These are phyloP conservation scores for Penicillium capsulatum DNA, from an alignment of 2,329 filamentous ascomycete species.

Conservation along the genomic window DNA sequence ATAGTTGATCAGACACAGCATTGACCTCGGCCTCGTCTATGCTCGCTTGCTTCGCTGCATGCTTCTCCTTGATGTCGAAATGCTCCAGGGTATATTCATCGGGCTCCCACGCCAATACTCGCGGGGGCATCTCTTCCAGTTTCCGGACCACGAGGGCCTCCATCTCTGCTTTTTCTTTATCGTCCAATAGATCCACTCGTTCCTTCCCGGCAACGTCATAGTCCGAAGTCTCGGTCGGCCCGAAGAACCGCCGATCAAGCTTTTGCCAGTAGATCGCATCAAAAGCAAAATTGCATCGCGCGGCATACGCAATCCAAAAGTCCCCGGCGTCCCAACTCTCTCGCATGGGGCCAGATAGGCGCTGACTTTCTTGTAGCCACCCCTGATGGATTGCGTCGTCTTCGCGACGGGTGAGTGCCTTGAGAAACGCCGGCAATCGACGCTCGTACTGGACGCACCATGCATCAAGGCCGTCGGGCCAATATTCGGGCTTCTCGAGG, in stretches of 20 bases:
- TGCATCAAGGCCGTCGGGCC: no score
- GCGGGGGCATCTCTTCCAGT: conserved; percentile 17
- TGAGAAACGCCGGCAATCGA: no score
- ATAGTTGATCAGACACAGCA: no score
- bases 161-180: conserved; percentile 6
- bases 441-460: no score
- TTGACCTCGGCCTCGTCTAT: no score
- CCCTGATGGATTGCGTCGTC: no score
- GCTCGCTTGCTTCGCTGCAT: no score
- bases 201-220: conserved; percentile 4
- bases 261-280: conserved; percentile 11
- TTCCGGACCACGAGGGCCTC: conserved; percentile 11
- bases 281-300: conserved; percentile 11
- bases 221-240: not conserved
- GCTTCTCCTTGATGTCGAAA: no score
- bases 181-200: conserved; percentile 7
- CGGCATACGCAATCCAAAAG: conserved; percentile 12
- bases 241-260: conserved; percentile 7
- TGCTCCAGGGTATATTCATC: conserved; percentile 6
- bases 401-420: no score
- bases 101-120: conserved; percentile 14
- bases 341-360: conserved; percentile 11
- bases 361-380: no score
- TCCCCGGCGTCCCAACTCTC: conserved; percentile 13
- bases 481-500: no score